Evolutionary conservation across 805 yeast genomes (phyloP), one percentile per base, ranked within the genome.

Genomic region (Spathaspora arborariae): DNA sequence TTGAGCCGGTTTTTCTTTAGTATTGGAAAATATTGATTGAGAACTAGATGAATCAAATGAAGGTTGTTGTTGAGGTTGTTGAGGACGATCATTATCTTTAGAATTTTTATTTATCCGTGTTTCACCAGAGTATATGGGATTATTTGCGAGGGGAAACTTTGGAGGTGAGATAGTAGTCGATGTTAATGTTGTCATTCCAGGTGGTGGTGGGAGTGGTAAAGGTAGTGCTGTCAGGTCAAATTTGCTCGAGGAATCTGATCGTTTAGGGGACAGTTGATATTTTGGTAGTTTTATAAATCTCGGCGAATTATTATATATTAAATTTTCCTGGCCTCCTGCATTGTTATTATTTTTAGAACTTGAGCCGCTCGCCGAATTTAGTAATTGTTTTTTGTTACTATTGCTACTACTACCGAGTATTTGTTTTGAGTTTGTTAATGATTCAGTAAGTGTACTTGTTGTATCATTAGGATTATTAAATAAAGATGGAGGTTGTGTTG

Each of bases 51-150:
- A 39, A 19, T 21, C 19, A 16, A 5, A 30, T 11, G 35, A 18
- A 11, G 20, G 39, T 42, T 42, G 22, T n/a, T n/a, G 45, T 33
- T n/a, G n/a, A n/a, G 20, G 10, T 41, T 39, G 46, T 24, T 16
- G 5, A 26, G 16, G 42, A 33, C 43, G 45, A 46, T 39, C 39
- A 37, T 35, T 43, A 16, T 34, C 21, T n/a, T n/a, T n/a, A n/a
- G n/a, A n/a, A n/a, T n/a, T n/a, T n/a, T n/a, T n/a, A n/a, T n/a
- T n/a, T n/a, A n/a, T n/a, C n/a, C n/a, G n/a, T n/a, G n/a, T n/a
- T n/a, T n/a, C n/a, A n/a, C n/a, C n/a, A n/a, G n/a, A n/a, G 18
- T 37, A 37, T 4, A 37, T 20, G 7, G 40, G 40, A 20, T 18
- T 37, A 20, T 37, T 20, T 6, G 40, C 27, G 7, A 37, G 27